Conservation (phyloP, 768 basidiomycete genomes). For the Mycena polygramma region DNA sequence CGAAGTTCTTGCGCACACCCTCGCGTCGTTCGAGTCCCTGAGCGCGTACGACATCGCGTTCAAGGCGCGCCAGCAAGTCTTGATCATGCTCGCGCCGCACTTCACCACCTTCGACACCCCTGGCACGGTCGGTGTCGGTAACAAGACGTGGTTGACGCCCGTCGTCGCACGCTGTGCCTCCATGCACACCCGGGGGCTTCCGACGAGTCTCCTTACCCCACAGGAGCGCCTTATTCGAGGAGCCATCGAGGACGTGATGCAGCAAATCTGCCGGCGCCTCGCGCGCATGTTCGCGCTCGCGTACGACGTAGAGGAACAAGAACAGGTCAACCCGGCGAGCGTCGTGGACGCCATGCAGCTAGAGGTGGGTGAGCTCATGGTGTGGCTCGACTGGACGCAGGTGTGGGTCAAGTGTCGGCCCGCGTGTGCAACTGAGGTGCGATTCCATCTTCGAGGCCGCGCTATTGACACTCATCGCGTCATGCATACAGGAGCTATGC, state of each 20-base stretch:
- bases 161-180: slow-evolving; percentile 23
- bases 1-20: slow-evolving; percentile 21
- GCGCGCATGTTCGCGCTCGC: slow-evolving; percentile 18
- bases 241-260: slow-evolving; percentile 24
- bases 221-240: slow-evolving; percentile 19
- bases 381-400: slow-evolving; percentile 30
- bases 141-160: slow-evolving; percentile 22
- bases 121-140: neutral
- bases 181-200: slow-evolving; percentile 13
- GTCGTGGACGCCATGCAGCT: slow-evolving; percentile 6
- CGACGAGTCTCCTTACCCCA: slow-evolving; percentile 1
- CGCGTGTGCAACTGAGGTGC: slow-evolving; percentile 16
- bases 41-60: slow-evolving; percentile 9
- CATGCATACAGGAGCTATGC: slow-evolving; percentile 7
- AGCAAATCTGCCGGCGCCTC: slow-evolving; percentile 22
- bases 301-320: slow-evolving; percentile 12
- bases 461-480: neutral
- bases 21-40: neutral
- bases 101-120: slow-evolving; percentile 21
- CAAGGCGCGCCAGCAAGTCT: slow-evolving; percentile 25
- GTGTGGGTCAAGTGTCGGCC: slow-evolving; percentile 25
- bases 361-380: slow-evolving; percentile 21
- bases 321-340: neutral
- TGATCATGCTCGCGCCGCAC: slow-evolving; percentile 26
- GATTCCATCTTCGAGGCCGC: neutral